A percentile compares a stretch with the other conserved stretches of the same genome.
Conservation (phyloP, 83 land plant genomes). For the Larix sibirica region DNA sequence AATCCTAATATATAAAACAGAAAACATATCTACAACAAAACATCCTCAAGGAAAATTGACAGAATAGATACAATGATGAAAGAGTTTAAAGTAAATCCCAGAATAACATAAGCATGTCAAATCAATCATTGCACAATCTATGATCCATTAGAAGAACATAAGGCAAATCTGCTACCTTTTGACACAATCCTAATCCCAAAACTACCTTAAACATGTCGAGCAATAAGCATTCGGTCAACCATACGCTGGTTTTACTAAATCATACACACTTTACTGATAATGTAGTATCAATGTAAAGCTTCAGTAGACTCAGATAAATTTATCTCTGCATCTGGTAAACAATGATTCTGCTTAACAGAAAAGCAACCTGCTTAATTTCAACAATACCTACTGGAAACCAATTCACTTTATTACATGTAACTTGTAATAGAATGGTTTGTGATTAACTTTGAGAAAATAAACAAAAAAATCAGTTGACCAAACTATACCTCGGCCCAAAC, state of each 20-base stretch:
- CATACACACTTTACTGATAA: not conserved
- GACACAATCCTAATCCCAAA: not conserved
- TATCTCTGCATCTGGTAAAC: too few species aligned
- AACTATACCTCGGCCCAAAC: slow-evolving; percentile 12
- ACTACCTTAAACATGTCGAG: not conserved
- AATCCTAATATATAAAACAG: too few species aligned
- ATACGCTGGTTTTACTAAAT: not conserved
- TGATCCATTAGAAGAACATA: too few species aligned
- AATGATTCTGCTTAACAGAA: too few species aligned
- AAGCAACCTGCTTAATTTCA: too few species aligned
- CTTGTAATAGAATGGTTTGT: not conserved
- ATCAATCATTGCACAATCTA: too few species aligned
- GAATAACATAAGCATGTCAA: too few species aligned
- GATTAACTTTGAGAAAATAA: not conserved
- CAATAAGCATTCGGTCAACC: too few species aligned
- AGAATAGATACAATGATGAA: too few species aligned
- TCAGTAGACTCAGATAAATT: not conserved
- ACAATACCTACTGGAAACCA: not conserved
- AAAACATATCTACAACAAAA: too few species aligned
- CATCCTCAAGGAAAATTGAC: too few species aligned
- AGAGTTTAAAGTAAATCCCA: too few species aligned
- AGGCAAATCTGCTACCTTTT: not conserved
- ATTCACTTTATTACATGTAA: not conserved
- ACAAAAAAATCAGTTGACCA: not conserved
- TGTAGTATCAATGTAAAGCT: not conserved